phyloP scores from a whole-genome alignment of 78 protist genomes.

The Diacronema lutheri region DNA sequence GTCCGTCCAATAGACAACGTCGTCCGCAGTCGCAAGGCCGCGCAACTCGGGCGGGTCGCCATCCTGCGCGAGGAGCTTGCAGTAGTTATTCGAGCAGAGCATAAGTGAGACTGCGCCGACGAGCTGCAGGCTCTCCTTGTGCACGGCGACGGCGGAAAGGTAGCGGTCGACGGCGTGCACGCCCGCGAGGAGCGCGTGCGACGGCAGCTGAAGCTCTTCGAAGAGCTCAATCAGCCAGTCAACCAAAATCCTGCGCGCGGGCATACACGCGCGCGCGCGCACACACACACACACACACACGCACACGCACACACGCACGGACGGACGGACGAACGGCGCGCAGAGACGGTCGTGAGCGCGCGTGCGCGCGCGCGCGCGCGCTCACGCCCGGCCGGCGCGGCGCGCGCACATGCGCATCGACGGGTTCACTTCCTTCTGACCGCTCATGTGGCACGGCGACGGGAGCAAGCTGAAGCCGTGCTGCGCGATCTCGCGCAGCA shows the following conservation, averaged over 20 bases:
- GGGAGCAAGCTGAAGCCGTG: too few relatives aligned
- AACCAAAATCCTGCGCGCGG: neutral
- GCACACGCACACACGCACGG: too few relatives aligned
- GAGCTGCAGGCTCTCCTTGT: neutral
- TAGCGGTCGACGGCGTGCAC: neutral
- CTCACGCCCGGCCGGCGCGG: neutral
- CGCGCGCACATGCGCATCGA: neutral
- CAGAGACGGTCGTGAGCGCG: too few relatives aligned
- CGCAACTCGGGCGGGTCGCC: neutral
- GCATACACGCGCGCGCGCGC: too few relatives aligned
- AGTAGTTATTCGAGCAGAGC: neutral
- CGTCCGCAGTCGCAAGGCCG: neutral
- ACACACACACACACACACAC: too few relatives aligned
- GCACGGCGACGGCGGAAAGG: neutral
- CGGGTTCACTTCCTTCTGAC: neutral
- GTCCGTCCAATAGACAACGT: neutral
- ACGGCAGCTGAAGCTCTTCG: neutral
- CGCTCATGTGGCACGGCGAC: neutral
- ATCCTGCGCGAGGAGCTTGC: neutral
- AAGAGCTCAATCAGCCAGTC: neutral
- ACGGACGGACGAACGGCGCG: too few relatives aligned
- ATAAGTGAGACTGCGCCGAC: neutral
- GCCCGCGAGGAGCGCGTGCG: neutral
- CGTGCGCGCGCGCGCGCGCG: too few relatives aligned
- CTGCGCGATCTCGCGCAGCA: too few relatives aligned